Conservation (phyloP, 306 rosid species). For the Vigna nakashimae region DNA sequence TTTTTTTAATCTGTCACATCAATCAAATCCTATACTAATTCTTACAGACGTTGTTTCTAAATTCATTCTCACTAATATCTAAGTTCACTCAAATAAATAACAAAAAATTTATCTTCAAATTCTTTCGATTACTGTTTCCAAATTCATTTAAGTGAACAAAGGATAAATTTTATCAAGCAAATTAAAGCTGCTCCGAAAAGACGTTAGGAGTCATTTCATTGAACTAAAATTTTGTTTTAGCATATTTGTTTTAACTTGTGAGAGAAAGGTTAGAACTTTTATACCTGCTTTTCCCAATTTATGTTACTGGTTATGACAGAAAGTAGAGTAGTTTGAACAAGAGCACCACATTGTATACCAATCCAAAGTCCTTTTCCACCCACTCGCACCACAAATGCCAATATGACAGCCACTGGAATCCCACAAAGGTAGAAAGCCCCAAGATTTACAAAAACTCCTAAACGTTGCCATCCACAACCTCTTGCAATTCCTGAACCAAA, state of each 20-base stretch:
- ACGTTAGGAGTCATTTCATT: too few relatives aligned
- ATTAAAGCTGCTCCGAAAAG: neutral
- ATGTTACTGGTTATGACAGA: slow-evolving; percentile 50
- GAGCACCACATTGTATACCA: neutral
- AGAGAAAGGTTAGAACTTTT: neutral
- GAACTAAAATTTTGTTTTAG: too few relatives aligned
- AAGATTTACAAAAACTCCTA: slow-evolving; percentile 69
- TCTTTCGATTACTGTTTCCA: fast-evolving
- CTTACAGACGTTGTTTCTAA: too few relatives aligned
- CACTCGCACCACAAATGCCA: neutral
- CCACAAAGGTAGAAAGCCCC: slow-evolving; percentile 60
- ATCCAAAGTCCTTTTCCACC: slow-evolving; percentile 14
- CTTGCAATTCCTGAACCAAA: slow-evolving; percentile 61
- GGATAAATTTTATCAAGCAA: neutral
- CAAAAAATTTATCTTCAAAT: too few relatives aligned
- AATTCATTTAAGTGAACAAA: too few relatives aligned
- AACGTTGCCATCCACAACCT: slow-evolving; percentile 80
- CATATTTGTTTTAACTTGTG: neutral
- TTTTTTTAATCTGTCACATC: too few relatives aligned
- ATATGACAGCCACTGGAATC: neutral
- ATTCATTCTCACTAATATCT: fast-evolving
- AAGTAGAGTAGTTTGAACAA: slow-evolving; percentile 39
- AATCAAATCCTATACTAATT: too few relatives aligned
- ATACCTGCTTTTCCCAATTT: slow-evolving; percentile 69
- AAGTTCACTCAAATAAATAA: too few relatives aligned